These are phyloP conservation scores for Lactarius indigo DNA, from an alignment of 768 basidiomycete genomes.

Conservation along the genomic window DNA sequence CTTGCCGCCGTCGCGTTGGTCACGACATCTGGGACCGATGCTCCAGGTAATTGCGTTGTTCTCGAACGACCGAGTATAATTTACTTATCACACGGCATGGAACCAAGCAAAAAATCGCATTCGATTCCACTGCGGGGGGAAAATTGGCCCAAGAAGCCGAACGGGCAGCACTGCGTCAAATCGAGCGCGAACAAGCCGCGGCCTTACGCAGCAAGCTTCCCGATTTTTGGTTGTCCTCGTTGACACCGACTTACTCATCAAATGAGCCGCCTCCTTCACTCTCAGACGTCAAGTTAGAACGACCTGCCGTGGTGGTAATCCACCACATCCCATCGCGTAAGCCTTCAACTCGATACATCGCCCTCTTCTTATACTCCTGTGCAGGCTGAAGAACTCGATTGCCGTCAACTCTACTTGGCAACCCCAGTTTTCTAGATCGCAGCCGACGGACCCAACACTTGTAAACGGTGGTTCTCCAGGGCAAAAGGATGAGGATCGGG, in stretches of 20 bases:
- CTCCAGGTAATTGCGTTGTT: constrained; percentile 33
- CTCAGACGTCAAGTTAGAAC: constrained; percentile 81
- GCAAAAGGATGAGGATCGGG: constrained; percentile 49
- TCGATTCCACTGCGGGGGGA: constrained; percentile 71
- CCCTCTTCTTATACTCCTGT: constrained; percentile 17
- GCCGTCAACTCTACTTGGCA: constrained; percentile 76
- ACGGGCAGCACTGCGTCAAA: constrained; percentile 76
- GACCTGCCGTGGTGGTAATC: constrained; percentile 78
- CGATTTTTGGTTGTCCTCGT: constrained; percentile 94
- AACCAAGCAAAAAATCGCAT: constrained; percentile 82
- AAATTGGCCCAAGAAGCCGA: constrained; percentile 76
- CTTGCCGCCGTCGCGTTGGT: constrained; percentile 47
- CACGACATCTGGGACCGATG: constrained; percentile 40
- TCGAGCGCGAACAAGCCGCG: constrained; percentile 84
- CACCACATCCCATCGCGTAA: constrained; percentile 74
- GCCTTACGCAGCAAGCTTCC: constrained; percentile 85
- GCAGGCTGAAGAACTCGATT: constrained; percentile 76
- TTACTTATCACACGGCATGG: constrained; percentile 43
- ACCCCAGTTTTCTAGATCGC: constrained; percentile 31
- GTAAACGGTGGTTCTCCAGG: constrained; percentile 35
- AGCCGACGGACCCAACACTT: constrained; percentile 37
- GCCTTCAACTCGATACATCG: constrained; percentile 28
- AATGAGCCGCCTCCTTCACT: constrained; percentile 60
- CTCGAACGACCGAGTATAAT: neutral
- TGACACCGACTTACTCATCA: constrained; percentile 79